These are phyloP conservation scores for Talaromyces atroroseus DNA, from an alignment of 2,329 filamentous ascomycete species.

Conservation along the genomic window DNA sequence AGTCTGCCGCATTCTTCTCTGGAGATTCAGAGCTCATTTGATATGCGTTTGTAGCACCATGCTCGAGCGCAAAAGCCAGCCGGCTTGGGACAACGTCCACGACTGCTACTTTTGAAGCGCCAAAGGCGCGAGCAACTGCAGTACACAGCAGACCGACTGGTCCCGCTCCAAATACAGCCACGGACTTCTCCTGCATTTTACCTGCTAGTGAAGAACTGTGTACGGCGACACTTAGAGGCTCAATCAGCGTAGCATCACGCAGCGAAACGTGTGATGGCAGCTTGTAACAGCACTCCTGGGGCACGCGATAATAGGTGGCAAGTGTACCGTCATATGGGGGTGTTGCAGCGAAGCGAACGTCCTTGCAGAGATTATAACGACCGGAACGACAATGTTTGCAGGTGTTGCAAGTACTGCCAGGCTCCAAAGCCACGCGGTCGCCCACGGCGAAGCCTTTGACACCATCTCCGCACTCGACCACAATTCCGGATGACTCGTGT, in stretches of 20 bases:
- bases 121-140: not conserved
- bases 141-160: constrained; percentile 49
- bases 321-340: constrained; percentile 36
- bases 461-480: too few relatives aligned
- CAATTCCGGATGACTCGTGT: too few relatives aligned
- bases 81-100: not conserved
- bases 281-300: constrained; percentile 36
- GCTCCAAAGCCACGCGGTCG: constrained; percentile 24
- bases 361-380: constrained; percentile 37
- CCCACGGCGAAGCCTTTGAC: too few relatives aligned
- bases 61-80: not conserved
- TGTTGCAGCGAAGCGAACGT: constrained; percentile 39
- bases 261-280: constrained; percentile 34
- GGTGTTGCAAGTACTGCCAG: constrained; percentile 30
- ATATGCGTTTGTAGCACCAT: not conserved
- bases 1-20: too few relatives aligned
- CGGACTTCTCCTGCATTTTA: constrained; percentile 36
- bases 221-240: constrained; percentile 46
- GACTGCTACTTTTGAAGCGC: not conserved
- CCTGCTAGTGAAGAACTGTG: constrained; percentile 38
- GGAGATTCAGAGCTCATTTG: too few relatives aligned
- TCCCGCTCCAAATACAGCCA: constrained; percentile 60
- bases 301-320: constrained; percentile 31
- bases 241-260: constrained; percentile 43
- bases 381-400: constrained; percentile 35